Percentiles rank a stretch among this genome's conserved stretches.
These are phyloP conservation scores for Heteromeles arbutifolia DNA, from an alignment of 306 rosid genomes.

Conservation along the genomic window DNA sequence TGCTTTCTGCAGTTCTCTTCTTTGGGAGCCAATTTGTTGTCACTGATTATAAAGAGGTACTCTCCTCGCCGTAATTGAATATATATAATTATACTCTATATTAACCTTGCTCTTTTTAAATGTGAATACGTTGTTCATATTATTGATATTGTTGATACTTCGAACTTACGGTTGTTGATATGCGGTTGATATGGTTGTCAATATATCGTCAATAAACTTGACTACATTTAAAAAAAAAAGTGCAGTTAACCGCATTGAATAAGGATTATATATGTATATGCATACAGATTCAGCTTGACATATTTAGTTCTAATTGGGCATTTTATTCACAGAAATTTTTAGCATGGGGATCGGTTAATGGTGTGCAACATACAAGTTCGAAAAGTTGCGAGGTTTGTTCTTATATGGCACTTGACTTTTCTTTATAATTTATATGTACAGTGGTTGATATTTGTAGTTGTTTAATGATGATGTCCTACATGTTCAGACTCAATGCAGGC, in stretches of 20 bases:
- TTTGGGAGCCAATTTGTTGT: constrained; percentile 20
- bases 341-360: constrained; percentile 13
- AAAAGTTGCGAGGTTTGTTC: constrained; percentile 20
- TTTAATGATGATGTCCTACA: not conserved
- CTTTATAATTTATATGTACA: not conserved
- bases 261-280: too few species aligned
- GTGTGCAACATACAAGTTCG: constrained; percentile 4
- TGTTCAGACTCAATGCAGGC: constrained; percentile 10
- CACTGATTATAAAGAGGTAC: constrained; percentile 30
- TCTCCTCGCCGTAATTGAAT: not conserved
- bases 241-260: too few species aligned
- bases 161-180: too few species aligned
- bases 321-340: constrained; percentile 14
- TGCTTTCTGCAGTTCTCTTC: constrained; percentile 26
- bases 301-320: not conserved
- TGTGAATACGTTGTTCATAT: too few species aligned
- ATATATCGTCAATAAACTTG: too few species aligned
- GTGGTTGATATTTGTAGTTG: not conserved
- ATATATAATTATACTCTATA: too few species aligned
- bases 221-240: too few species aligned
- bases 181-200: too few species aligned
- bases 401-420: not conserved
- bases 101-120: too few species aligned
- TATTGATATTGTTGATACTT: too few species aligned
- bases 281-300: too few species aligned